Base-by-base conservation (phyloP, 331 rosid species). In the Arachis monticola region DNA sequence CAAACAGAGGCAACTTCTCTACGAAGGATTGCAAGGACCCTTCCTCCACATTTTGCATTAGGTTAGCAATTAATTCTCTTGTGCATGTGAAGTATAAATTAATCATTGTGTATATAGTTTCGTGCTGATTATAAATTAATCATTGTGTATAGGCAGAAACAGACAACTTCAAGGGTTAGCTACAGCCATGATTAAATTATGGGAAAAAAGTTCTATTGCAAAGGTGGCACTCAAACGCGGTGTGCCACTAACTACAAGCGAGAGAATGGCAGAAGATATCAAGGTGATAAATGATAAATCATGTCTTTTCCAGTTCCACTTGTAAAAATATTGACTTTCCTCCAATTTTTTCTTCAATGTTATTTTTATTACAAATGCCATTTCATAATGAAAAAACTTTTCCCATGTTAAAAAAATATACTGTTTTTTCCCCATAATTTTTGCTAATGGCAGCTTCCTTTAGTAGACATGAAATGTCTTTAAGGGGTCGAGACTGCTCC, bases 221-320 rank as follows among this genome's bases (percentile, higher is more conserved):
- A 94, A 92, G 85, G 74, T 94, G 82, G 96, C 96, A n/a, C 92
- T 94, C 75, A 94, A 94, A 85, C 95, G 99, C 57, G 97, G 99
- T 71, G 97, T 94, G 22, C 99, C 92, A 80, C 83, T 94, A 73
- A 94, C 99, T 60, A 92, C 99, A 66, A 94, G 99, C 71, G 99
- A 94, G 82, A 88, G 99, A 84, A 94, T 94, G 99, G 99, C 97
- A 62, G 99, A 94, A 80, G 99, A 94, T 35, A 80, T 94, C 79
- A 94, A 94, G 99, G 99, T 92, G 83, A 78, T 77, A 17, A 17
- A 17, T 17, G 22, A 17, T 17, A 38, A 53, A 70, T 73, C 51
- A 58, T 60, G 64, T 65, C 31, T 57, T 83, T 65, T 64, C 22
- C 22, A 17, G 22, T 17, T 17, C 22, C 22, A 2, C 66, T 78